Evolutionary conservation across 148 eudicot genomes (phyloP).

Genomic region (Rhododendron molle): DNA sequence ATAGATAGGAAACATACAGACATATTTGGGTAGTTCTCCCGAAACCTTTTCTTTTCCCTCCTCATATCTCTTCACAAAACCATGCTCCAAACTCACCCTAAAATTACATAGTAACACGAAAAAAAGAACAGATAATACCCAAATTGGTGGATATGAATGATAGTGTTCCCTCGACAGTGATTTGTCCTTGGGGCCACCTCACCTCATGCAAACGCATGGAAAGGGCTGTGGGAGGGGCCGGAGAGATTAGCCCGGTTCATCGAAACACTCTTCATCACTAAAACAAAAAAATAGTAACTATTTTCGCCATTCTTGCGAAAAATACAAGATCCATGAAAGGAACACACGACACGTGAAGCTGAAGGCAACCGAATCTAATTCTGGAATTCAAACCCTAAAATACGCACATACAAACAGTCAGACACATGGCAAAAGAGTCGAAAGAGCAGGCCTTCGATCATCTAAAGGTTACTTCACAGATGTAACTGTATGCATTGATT

Average conservation of each 20-base stretch:
- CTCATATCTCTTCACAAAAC: not conserved
- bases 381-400: not conserved
- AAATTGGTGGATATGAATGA: not conserved
- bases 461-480: not conserved
- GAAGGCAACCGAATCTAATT: not conserved
- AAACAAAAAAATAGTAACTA: too few relatives aligned
- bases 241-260: too few relatives aligned
- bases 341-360: not conserved
- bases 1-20: not conserved
- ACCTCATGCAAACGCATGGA: too few relatives aligned
- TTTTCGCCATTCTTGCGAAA: not conserved
- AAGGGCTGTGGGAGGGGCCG: too few relatives aligned
- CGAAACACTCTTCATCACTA: too few relatives aligned
- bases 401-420: not conserved
- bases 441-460: not conserved
- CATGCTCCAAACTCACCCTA: not conserved
- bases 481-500: not conserved
- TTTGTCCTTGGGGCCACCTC: too few relatives aligned
- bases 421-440: not conserved
- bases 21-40: not conserved
- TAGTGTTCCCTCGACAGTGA: not conserved
- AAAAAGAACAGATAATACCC: not conserved
- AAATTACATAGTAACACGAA: not conserved
- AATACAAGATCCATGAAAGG: not conserved
- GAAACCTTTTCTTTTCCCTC: not conserved